Evolutionary conservation across 2,329 filamentous ascomycete species (phyloP), one percentile per base, ranked within the genome.

Genomic region (Sphaerostilbella broomeana): DNA sequence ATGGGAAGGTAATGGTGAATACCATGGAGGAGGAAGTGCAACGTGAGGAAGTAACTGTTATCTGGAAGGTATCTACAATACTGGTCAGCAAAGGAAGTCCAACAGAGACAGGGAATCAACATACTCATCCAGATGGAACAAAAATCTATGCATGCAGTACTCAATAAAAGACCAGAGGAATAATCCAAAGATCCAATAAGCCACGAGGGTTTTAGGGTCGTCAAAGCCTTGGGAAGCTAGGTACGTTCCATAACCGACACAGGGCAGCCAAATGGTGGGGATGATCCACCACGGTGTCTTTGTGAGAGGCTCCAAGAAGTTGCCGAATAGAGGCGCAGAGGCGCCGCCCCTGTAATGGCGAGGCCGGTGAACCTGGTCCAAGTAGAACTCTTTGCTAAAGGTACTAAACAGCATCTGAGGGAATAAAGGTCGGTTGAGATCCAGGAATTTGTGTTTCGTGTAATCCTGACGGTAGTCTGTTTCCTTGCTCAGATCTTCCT

Each of bases 1-100:
- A 98, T 97, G n/a, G 92, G 92, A 4, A 98, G 76, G 64, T 97
- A 98, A 64, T 98, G 92, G 59, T 98, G 92, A 47, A 98, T 86
- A 47, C 92, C 92, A 55, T 98, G 92, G 18, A 98, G 84, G 27
- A 95, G 67, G 67, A 98, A 98, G 61, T 98, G 92, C 15, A 83
- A 52, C 0, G 87, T 94, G 43, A 98, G 70, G 48, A 77, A 83
- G n/a, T 86, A 81, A 40, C 87, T 77, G 61, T 97, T 94, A 60
- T 98, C 86, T 1, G 92, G 92, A 9, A 98, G 81, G 57, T 80
- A 86, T 33, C 86, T 94, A 47, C 16, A 38, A 12, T 29, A n/a
- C 13, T 30, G 16, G 47, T 67, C 47, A 69, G 61, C 47, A 25
- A 35, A 4, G 11, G 26, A 43, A n/a, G 18, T 10, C 20, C 5